These are phyloP conservation scores for Septoria linicola DNA, from an alignment of 2,329 filamentous ascomycete genomes.

Conservation along the genomic window DNA sequence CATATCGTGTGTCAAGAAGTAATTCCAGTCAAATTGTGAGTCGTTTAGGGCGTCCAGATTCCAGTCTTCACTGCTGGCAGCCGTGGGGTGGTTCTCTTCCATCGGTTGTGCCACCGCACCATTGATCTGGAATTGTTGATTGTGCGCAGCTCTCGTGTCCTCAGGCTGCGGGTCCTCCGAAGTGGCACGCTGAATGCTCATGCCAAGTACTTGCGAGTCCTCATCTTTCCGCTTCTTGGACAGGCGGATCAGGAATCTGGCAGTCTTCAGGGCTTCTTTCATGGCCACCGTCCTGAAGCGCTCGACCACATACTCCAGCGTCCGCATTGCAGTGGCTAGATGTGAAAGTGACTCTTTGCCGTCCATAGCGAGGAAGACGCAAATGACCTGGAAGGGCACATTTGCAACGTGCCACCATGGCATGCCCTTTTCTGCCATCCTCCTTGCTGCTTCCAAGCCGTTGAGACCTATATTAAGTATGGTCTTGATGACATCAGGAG, in stretches of 20 bases:
- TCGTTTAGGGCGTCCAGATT: slow-evolving; percentile 36
- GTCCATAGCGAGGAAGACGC: slow-evolving; percentile 57
- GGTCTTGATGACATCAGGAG: slow-evolving; percentile 45
- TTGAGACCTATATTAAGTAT: slow-evolving; percentile 49
- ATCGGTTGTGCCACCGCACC: slow-evolving; percentile 11
- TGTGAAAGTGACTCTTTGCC: slow-evolving; percentile 50
- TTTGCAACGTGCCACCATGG: slow-evolving; percentile 63
- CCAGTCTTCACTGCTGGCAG: slow-evolving; percentile 36
- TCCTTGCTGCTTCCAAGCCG: slow-evolving; percentile 50
- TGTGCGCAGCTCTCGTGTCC: slow-evolving; percentile 6
- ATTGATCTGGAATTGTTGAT: slow-evolving; percentile 8
- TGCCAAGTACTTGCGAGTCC: slow-evolving; percentile 26
- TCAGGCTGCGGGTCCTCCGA: slow-evolving; percentile 28
- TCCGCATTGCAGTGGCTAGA: slow-evolving; percentile 52
- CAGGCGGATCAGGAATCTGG: slow-evolving; percentile 54
- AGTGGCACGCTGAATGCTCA: slow-evolving; percentile 25
- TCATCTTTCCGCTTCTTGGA: slow-evolving; percentile 43
- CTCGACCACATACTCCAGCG: slow-evolving; percentile 35
- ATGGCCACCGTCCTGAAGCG: slow-evolving; percentile 39
- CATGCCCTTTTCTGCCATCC: slow-evolving; percentile 45
- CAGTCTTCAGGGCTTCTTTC: slow-evolving; percentile 56
- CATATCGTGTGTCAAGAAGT: slow-evolving; percentile 36
- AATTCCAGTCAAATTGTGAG: slow-evolving; percentile 37
- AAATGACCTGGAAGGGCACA: slow-evolving; percentile 60
- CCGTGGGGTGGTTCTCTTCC: slow-evolving; percentile 25